Evolutionary conservation across 345 rosid species (phyloP), one percentile per base, ranked within the genome.

Genomic region (Ricinus communis): DNA sequence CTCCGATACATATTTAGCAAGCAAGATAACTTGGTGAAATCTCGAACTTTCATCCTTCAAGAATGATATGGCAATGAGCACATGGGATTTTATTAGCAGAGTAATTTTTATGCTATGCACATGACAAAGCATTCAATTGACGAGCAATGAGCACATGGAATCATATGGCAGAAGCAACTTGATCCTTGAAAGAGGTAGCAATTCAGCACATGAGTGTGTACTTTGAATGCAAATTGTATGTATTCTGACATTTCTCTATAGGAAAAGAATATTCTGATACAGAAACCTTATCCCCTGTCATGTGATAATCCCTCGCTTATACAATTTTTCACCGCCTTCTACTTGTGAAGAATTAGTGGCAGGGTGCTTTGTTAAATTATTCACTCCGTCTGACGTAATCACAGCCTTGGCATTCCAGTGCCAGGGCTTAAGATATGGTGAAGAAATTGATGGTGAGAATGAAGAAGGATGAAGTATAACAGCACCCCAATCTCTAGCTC

Each of bases 401-500:
- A 85, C 83, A 47, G 73, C 72, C 58, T 77, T 67, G 9, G 91
- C 85, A 76, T 91, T 83, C 87, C 85, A 81, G 69, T 91, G 79
- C 98, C 95, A 94, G 0, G 96, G 96, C 62, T 74, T 85, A 36
- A 88, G 74, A 52, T 83, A 79, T 2, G 87, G 81, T 19, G 91
- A 83, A 68, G 62, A 40, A 36, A 50, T 66, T 9, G 76, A 41
- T 0, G 84, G 30, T 8, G 85, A 45, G 2, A 38, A 46, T n/a
- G 82, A 80, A 22, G 86, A 76, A 38, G 80, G 80, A 70, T 84
- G 77, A 36, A 87, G 77, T 0, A 82, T 70, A 15, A 87, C 95
- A 1, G 96, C 90, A 58, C 95, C 95, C 96, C 96, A 94, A 62
- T 91, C 96, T 58, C 90, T 73, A n/a, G 73, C 75, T 38, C 96